These are phyloP conservation scores for Hymenochaete sp. DNA, from an alignment of 1,284 basidiomycete species.

Conservation along the genomic window DNA sequence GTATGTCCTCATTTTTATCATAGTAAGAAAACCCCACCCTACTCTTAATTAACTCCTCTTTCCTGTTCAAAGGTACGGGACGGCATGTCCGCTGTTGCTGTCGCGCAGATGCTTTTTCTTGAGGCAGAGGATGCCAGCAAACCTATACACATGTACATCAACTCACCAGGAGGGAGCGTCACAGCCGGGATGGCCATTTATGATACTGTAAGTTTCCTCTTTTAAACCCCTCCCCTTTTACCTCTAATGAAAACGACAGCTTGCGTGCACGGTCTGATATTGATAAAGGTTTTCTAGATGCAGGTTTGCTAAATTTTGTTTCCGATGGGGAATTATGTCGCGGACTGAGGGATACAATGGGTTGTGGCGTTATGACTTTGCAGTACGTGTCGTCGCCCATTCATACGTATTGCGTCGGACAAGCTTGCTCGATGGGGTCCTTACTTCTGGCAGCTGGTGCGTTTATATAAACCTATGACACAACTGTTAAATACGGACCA, in stretches of 20 bases:
- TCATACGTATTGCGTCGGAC: constrained; percentile 89
- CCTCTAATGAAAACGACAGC: background rate
- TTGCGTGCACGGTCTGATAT: background rate
- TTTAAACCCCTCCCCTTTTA: too few relatives aligned
- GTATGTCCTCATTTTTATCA: constrained; percentile 38
- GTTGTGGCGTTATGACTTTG: constrained; percentile 6
- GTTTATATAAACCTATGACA: background rate
- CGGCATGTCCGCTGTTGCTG: constrained; percentile 72
- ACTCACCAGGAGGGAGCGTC: constrained; percentile 89
- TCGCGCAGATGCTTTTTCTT: constrained; percentile 86
- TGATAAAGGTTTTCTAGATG: constrained; percentile 46
- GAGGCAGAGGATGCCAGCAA: constrained; percentile 89
- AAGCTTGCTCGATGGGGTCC: constrained; percentile 91
- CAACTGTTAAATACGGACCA: background rate
- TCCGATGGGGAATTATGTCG: constrained; percentile 13
- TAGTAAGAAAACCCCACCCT: background rate
- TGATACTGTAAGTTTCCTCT: constrained; percentile 62
- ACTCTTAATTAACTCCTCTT: background rate
- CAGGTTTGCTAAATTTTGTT: constrained; percentile 40
- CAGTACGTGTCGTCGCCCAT: constrained; percentile 89
- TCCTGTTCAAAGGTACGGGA: constrained; percentile 61
- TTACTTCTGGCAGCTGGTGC: constrained; percentile 75
- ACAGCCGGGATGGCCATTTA: constrained; percentile 92
- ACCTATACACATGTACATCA: constrained; percentile 91
- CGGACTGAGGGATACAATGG: background rate